Base-by-base conservation (phyloP, 106 monocot species). In the Dactylorhiza incarnata region DNA sequence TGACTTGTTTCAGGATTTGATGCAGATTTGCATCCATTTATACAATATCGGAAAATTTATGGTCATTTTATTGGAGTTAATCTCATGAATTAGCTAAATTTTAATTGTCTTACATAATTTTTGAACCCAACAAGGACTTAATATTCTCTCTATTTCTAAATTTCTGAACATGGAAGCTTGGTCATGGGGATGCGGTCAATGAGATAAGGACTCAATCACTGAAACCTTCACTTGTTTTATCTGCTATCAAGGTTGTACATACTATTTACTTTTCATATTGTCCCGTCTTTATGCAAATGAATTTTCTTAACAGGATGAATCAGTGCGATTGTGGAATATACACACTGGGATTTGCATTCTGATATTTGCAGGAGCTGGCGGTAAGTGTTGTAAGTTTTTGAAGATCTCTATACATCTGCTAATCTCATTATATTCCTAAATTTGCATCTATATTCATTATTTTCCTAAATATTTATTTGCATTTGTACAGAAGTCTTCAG, bases 291-390 rank as follows among this genome's bases (percentile, higher is more conserved):
- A 54, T 47, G 49, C 22, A 26, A 3, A 65, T 69, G 48, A 9
- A 67, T 15, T 62, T 23, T 44, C 77, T 24, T 45, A 52, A 52
- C 77, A 99, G 97, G 99, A 99, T 81, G 99, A 99, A 76, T 99
- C 99, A 26, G 89, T 99, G 68, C 81, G 94, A 54, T 80, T 99
- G 48, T 99, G 99, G 99, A 99, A 99, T 83, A 86, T 94, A 13
- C 93, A 99, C 45, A 94, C 99, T 15, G 99, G 99, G 49, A 90
- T 99, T n/a, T 99, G 99, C 80, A 88, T 99, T 81, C 81, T 99
- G 80, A 85, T 99, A 80, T 99, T 99, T 84, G 94, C 99, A 65
- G 99, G 99, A 77, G 86, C 94, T 71, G 99, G 99, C 59, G 99
- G 99, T 26, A 55, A 99, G 94, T 83, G 99, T 99, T 80, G 94